These are phyloP conservation scores for Tylopilus plumbeoviolaceoides DNA, from an alignment of 768 basidiomycete species.

Conservation along the genomic window DNA sequence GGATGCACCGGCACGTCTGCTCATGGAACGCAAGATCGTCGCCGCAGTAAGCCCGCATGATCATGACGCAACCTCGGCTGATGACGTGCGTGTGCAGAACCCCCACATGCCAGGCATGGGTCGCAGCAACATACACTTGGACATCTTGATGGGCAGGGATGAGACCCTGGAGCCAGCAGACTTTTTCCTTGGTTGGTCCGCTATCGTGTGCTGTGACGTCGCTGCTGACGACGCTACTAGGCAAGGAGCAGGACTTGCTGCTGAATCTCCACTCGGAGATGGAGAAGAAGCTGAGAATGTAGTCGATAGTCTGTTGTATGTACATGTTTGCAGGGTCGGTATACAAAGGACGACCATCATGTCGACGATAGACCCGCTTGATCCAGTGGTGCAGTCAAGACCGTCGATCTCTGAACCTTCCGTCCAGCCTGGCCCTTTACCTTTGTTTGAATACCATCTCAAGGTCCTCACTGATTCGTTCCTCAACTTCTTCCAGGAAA, in stretches of 20 bases:
- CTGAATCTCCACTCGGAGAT: constrained; percentile 62
- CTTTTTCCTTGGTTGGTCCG: constrained; percentile 66
- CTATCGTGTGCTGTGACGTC: neutral
- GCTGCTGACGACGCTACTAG: constrained; percentile 31
- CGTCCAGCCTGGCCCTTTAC: constrained; percentile 49
- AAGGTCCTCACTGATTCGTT: constrained; percentile 67
- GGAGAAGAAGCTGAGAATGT: constrained; percentile 54
- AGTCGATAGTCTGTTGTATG: constrained; percentile 14
- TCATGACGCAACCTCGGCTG: neutral
- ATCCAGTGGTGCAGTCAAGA: constrained; percentile 16
- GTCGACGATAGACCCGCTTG: constrained; percentile 25
- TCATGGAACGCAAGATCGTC: constrained; percentile 95
- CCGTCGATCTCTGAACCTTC: constrained; percentile 28
- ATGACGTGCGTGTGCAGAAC: constrained; percentile 39
- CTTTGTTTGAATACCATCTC: constrained; percentile 71
- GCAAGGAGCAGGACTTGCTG: constrained; percentile 46
- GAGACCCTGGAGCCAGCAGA: constrained; percentile 76
- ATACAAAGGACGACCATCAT: constrained; percentile 9
- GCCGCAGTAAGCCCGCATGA: constrained; percentile 44
- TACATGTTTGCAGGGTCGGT: constrained; percentile 21
- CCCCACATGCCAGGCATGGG: constrained; percentile 62
- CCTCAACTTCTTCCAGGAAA: constrained; percentile 80
- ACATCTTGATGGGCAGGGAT: constrained; percentile 92
- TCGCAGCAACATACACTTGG: constrained; percentile 79
- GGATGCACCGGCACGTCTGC: constrained; percentile 80